Evolutionary conservation across 2,329 filamentous ascomycete species (phyloP), one percentile per base, ranked within the genome.

Genomic region (Exophiala phaeomuriformis): DNA sequence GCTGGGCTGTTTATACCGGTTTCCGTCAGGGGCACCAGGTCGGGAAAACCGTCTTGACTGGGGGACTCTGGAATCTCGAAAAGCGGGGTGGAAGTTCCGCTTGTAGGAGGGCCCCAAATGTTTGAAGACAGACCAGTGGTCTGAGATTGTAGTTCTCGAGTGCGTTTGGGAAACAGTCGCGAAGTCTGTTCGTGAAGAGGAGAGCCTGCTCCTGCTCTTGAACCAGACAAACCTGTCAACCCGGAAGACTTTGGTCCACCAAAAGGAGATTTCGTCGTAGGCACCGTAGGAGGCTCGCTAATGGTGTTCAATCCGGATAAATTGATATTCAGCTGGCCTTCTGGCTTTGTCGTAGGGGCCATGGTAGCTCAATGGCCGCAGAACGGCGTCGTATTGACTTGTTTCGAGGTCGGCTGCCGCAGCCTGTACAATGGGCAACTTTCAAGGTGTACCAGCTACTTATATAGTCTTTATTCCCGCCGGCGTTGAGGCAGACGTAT

Each of bases 61-160:
- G 93, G 93, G 35, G 91, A 96, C 73, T 98, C 93, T 60, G 91
- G 90, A 57, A 98, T 97, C 75, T 97, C 93, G 66, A 93, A 88
- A 48, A 98, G 80, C 63, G 93, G 93, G 40, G 91, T 96, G 19
- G 91, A 96, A 71, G 95, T 91, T 61, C 91, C 93, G 69, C 91
- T 96, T 52, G 91, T 95, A 46, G 93, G 91, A 61, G 93, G 91
- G 7, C 93, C 90, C 93, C 93, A 97, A 41, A 86, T 85, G 66
- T 84, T 70, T 81, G 78, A 66, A 77, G 84, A 68, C 76, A 95
- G 78, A 48, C 90, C 90, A 79, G 39, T 4, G 10, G 97, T 91
- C 74, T 96, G 90, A 51, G 90, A 90, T 75, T 97, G 91, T 58
- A 97, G 96, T 72, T 98, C 93, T 69, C 93, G 82, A 62, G 93